Percentiles rank a stretch among this genome's conserved stretches.
phyloP scores from a whole-genome alignment of 345 rosid species.

The Fremontodendron californicum region DNA sequence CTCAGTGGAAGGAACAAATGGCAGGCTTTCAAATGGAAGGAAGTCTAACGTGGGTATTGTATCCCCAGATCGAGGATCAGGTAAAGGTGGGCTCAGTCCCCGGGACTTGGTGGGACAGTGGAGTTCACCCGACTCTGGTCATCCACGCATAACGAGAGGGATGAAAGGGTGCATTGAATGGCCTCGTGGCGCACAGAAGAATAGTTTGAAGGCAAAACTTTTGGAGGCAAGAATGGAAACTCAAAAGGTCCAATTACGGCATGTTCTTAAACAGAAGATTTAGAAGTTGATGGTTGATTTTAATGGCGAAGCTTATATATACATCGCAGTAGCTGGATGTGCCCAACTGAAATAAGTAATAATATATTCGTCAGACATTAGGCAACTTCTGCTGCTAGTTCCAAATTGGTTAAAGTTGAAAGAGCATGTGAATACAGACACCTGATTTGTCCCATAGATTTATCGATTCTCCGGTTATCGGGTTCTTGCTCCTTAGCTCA shows the following conservation, averaged over 20 bases:
- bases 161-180: constrained; percentile 99
- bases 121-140: constrained; percentile 76
- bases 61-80: constrained; percentile 64
- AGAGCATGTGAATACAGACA: constrained; percentile 16
- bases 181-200: constrained; percentile 77
- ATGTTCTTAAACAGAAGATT: constrained; percentile 85
- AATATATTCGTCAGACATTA: not conserved
- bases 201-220: constrained; percentile 87
- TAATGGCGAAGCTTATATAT: constrained; percentile 12
- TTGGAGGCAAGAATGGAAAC: constrained; percentile 83
- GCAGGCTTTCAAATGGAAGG: constrained; percentile 70
- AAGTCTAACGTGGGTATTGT: constrained; percentile 49
- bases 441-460: not conserved
- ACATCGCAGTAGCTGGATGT: constrained; percentile 6
- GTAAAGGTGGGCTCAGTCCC: constrained; percentile 60
- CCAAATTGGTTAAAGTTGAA: constrained; percentile 5
- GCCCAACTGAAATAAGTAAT: constrained; percentile 11
- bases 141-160: constrained; percentile 64
- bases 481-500: not conserved
- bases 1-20: constrained; percentile 60
- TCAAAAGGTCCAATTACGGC: constrained; percentile 79
- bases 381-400: constrained; percentile 12
- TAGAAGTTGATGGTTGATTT: constrained; percentile 7
- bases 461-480: not conserved
- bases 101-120: constrained; percentile 61